Conservation (phyloP, 345 rosid species). For the Trapa bicornis region DNA sequence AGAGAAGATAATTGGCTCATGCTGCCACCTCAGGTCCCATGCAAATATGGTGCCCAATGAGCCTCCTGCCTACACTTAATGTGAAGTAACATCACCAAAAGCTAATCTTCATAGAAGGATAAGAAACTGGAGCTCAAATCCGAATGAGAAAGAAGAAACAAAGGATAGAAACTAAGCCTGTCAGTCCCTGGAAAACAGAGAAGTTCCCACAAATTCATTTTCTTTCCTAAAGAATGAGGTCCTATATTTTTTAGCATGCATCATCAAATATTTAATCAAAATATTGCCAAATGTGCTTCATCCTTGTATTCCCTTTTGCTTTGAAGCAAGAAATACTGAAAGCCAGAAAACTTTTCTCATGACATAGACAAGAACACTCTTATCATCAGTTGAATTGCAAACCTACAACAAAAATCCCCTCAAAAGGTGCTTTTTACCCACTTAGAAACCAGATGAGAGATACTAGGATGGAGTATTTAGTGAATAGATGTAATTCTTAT, state of each 20-base stretch:
- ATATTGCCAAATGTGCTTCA: neutral
- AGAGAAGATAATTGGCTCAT: slow-evolving; percentile 57
- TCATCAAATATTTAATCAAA: neutral
- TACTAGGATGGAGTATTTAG: neutral
- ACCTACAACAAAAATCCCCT: neutral
- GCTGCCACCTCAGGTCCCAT: slow-evolving; percentile 75
- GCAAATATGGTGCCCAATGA: slow-evolving; percentile 74
- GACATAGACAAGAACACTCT: neutral
- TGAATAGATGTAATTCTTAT: neutral
- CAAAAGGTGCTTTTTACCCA: neutral
- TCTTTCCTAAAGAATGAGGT: neutral
- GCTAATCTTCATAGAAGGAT: neutral
- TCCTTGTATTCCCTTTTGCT: neutral
- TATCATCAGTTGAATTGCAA: neutral
- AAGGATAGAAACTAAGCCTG: neutral
- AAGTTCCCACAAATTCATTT: neutral
- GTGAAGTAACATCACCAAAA: neutral
- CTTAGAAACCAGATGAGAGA: neutral
- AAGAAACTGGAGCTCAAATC: neutral
- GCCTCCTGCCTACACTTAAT: slow-evolving; percentile 63
- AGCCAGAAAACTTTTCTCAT: neutral
- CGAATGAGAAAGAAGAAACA: neutral
- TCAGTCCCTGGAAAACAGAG: neutral
- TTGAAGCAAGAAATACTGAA: neutral
- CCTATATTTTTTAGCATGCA: neutral